Percentiles rank a stretch among this genome's conserved stretches.
Evolutionary conservation across 2,329 filamentous ascomycete species (phyloP).

Genomic region (Trichophyton rubrum): DNA sequence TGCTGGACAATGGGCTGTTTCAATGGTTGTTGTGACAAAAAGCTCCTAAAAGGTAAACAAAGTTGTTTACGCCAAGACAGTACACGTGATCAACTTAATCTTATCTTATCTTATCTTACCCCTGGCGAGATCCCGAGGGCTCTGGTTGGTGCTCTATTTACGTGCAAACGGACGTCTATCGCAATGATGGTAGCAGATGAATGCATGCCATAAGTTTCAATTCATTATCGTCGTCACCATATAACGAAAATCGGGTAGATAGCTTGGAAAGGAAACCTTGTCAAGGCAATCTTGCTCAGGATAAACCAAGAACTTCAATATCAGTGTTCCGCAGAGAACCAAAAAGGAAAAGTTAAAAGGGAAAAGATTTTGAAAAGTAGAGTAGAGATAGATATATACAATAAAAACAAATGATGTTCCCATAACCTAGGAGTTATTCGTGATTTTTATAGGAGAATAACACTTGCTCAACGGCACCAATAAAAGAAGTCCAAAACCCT

Average conservation of each 20-base stretch:
- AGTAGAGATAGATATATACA: constrained; percentile 13
- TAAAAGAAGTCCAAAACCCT: background rate
- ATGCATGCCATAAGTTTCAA: background rate
- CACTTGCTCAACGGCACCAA: background rate
- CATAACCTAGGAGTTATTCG: background rate
- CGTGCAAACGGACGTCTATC: too few relatives aligned
- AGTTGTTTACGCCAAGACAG: background rate
- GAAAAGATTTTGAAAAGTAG: constrained; percentile 10
- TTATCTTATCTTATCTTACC: background rate
- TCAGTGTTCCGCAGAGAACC: background rate
- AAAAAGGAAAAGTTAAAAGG: constrained; percentile 5
- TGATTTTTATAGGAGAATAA: background rate
- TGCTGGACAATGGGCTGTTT: background rate
- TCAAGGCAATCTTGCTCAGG: background rate
- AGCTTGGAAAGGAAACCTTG: background rate
- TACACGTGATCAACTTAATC: background rate
- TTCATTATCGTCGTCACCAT: background rate
- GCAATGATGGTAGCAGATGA: background rate
- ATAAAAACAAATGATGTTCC: background rate
- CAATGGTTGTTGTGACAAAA: background rate
- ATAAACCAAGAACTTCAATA: background rate
- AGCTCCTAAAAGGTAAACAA: background rate
- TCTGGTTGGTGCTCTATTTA: background rate
- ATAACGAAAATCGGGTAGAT: background rate
- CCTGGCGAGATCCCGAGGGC: background rate